Evolutionary conservation across 1,284 basidiomycete species (phyloP), one percentile per base, ranked within the genome.

Genomic region (Ustilago bromivora): DNA sequence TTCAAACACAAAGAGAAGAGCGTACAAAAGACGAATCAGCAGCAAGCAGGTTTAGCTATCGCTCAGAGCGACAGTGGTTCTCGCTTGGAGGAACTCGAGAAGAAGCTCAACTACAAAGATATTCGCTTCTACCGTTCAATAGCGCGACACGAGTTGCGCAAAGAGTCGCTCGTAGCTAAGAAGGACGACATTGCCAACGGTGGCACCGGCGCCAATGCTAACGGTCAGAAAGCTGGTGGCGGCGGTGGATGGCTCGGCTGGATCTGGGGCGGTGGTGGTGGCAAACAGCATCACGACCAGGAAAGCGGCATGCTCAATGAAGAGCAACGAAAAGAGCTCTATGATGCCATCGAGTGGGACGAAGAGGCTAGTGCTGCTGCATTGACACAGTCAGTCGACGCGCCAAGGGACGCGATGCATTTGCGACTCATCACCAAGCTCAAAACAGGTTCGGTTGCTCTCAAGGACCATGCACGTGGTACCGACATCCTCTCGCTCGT

Each of bases 51-150:
- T 23, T 77, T 78, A 7, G 72, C 74, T 31, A 59, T 72, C 9
- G 66, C 76, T 7, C 76, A 74, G 71, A 79, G 78, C 69, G 78
- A 82, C 38, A 72, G 66, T 15, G 76, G 71, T 9, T 61, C 68
- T 5, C 88, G 88, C 6, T 88, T 98, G 32, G 89, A 91, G 55
- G 88, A 88, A 1, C 88, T 99, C 59, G 98, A 99, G 86, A 88
- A 87, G 78, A 94, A 94, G 84, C 89, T 99, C 12, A 90, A 91
- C 0, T 99, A 98, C 84, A 94, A 98, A 85, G 97, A 99, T 82
- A 93, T 99, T 61, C 92, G 97, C 12, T 98, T 98, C 87, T 99
- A 98, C 88, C 91, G 97, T 31, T 98, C 96, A 4, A 94, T 99
- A 70, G 95, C 95, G 0, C 91, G 95, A 9, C 95, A 94, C 8